Base-by-base conservation (phyloP, 1,139 yeast species). In the Nadsonia starkeyi-henricii region DNA sequence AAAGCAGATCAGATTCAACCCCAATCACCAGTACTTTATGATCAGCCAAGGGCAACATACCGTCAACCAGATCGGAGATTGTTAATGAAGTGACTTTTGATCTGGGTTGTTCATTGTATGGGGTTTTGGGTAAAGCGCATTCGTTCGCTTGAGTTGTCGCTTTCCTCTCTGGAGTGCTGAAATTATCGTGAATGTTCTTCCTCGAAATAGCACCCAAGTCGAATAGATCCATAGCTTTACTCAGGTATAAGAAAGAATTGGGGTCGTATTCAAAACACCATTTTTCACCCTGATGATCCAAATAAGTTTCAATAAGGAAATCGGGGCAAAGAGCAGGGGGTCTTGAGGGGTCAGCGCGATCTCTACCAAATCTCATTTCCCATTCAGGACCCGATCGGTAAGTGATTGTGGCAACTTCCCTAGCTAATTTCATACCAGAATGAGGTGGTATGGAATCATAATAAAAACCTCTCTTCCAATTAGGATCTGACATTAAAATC, bases 301-400 rank as follows among this genome's bases (percentile, higher is more conserved):
- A 71, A 58, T 88, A 88, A 0, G 96, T 88, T 64, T 88, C 97
- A 46, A 88, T 89, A 52, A 88, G 67, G 61, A 86, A 88, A 60
- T 88, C 97, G 0, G 96, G 95, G 63, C 96, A 88, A 46, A 89
- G 69, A 0, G 95, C 95, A 1, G 96, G 96, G 5, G 83, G 75
- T 52, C 72, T 73, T 4, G 79, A 68, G 33, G 88, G 91, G 61
- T 85, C 91, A 0, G 95, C 84, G 52, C 97, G 72, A 58, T 83
- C 86, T 51, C 94, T 75, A 1, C 96, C 96, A 64, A 88, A 88
- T 51, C 96, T 69, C 56, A 79, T 78, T 62, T 88, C 97, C 97
- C 97, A 88, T 64, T 88, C 97, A 1, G 96, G 96, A 0, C 97
- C 97, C 1, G 95, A 85, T 56, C 97, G 73, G 63, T 88, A 88